These are phyloP conservation scores for Pelargonium citronellum DNA, from an alignment of 441 rosid species.

Conservation along the genomic window DNA sequence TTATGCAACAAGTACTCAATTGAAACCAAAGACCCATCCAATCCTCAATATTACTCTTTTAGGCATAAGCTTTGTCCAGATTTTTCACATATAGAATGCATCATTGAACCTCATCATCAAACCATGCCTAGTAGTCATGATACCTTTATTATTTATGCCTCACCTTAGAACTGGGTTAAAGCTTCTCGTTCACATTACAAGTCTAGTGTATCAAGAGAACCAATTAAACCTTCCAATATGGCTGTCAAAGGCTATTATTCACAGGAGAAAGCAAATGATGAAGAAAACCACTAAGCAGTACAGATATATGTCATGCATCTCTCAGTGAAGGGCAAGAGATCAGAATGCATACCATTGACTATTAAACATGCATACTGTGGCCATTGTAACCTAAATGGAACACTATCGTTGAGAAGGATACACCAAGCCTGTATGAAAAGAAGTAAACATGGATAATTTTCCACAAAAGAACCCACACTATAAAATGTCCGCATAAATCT, in stretches of 20 bases:
- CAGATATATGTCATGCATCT: neutral
- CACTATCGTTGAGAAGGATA: conserved; percentile 23
- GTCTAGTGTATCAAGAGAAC: neutral
- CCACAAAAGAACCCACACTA: neutral
- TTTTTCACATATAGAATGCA: neutral
- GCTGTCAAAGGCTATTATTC: neutral
- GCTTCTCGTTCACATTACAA: neutral
- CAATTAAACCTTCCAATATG: neutral
- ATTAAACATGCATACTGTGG: conserved; percentile 16
- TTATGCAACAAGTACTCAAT: neutral
- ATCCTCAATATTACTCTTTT: neutral
- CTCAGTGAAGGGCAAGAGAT: conserved; percentile 1
- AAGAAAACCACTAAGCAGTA: neutral
- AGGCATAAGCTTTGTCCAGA: neutral
- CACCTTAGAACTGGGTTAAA: neutral
- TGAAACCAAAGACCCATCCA: neutral
- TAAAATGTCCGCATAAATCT: neutral
- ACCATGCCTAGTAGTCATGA: neutral
- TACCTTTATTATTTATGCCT: neutral
- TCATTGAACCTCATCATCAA: conserved; percentile 1
- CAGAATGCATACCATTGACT: conserved; percentile 21
- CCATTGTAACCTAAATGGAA: conserved; percentile 25
- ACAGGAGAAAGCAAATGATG: neutral
- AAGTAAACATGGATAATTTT: neutral
- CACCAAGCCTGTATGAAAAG: conserved; percentile 23